Evolutionary conservation across 176 grass and related monocot species (phyloP), one percentile per base, ranked within the genome.

Genomic region (Carex parvula): DNA sequence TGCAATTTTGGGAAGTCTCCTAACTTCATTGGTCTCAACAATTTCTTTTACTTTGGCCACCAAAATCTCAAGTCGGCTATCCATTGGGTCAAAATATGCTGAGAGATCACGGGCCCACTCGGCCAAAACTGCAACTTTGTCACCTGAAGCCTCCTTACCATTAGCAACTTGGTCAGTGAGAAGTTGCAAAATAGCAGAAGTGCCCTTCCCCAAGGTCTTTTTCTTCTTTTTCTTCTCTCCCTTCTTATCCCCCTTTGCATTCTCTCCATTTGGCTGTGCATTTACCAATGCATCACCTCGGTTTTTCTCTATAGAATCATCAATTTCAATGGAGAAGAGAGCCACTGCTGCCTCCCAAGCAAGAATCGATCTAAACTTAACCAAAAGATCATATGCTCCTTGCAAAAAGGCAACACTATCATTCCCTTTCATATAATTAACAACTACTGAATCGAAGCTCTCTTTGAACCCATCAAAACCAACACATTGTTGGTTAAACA

Each of bases 21-120:
- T 93, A 15, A 93, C 91, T 91, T 99, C 96, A 88, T 99, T 99
- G 80, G 89, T 99, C 89, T 99, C 96, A 21, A 99, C 93, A 86
- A 99, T 89, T 81, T 99, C 93, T 84, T 95, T 95, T 54, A 99
- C 62, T 81, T 94, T 99, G 37, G 84, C 69, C 54, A 94, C 83
- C 71, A 95, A 89, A 33, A 54, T 60, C 70, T 89, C 93, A 46
- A 94, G 83, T 61, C 56, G 52, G n/a, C 76, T 32, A 84, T 91
- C 94, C 64, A 87, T 94, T 1, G 96, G 96, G 81, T 99, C 91
- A 84, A 99, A 94, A 68, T 89, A 82, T 61, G 80, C 66, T 20
- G 85, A 82, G 2, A 99, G 87, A 26, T 86, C 79, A 3, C 4
- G 46, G 54, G 83, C 88, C 92, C 91, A 99, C 58, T 90, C 81